These are phyloP conservation scores for Kodamaea derodonti DNA, from an alignment of 1,139 yeast species.

Conservation along the genomic window DNA sequence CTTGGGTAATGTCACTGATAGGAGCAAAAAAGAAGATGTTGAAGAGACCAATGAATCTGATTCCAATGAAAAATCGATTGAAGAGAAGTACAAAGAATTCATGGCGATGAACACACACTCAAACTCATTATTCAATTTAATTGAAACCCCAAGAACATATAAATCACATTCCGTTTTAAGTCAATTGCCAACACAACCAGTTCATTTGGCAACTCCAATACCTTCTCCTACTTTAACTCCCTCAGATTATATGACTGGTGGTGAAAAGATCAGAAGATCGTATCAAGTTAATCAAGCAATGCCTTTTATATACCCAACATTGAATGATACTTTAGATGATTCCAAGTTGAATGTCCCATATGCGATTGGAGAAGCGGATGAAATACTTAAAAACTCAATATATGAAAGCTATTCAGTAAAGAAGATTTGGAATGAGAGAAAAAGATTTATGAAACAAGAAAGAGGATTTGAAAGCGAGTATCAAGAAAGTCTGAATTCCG, in stretches of 20 bases:
- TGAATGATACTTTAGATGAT: constrained; percentile 15
- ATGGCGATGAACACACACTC: constrained; percentile 45
- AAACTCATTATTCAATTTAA: constrained; percentile 51
- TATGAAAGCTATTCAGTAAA: constrained; percentile 61
- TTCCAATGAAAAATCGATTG: constrained; percentile 11
- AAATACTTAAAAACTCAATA: constrained; percentile 56
- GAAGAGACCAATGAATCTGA: constrained; percentile 3
- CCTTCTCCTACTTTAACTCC: constrained; percentile 82
- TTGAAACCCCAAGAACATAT: constrained; percentile 58
- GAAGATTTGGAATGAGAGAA: constrained; percentile 71
- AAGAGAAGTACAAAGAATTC: constrained; percentile 26
- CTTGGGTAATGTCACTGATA: background rate
- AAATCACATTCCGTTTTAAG: constrained; percentile 52
- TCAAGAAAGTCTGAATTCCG: constrained; percentile 11
- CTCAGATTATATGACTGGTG: constrained; percentile 49
- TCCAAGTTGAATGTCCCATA: constrained; percentile 45
- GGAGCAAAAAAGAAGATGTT: background rate
- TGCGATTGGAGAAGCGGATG: constrained; percentile 73
- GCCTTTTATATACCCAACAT: constrained; percentile 71
- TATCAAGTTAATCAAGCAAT: constrained; percentile 76
- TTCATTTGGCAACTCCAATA: constrained; percentile 85
- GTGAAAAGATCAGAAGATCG: constrained; percentile 65
- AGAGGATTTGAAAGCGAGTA: constrained; percentile 54
- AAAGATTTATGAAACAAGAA: constrained; percentile 69
- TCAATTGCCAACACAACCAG: constrained; percentile 57